Percentiles rank a stretch among this genome's conserved stretches.
phyloP scores from a whole-genome alignment of 1,139 yeast genomes.

The Pichia terricola region DNA sequence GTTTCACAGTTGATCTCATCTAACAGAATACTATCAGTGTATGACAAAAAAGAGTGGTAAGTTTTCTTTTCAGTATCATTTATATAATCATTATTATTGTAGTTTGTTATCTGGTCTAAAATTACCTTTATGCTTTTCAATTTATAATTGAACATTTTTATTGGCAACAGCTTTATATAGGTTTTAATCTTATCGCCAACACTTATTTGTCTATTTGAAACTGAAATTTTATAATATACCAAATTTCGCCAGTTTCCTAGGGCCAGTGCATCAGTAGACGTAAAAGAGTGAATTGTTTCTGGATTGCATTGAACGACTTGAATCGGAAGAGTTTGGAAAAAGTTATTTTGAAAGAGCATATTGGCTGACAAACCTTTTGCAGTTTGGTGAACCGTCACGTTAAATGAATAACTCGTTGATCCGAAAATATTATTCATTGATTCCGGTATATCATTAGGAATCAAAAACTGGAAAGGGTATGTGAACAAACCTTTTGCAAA shows the following conservation, averaged over 20 bases:
- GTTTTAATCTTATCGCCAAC: constrained; percentile 14
- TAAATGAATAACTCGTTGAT: constrained; percentile 7
- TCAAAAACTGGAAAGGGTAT: constrained; percentile 12
- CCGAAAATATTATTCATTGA: constrained; percentile 11
- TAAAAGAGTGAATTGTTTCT: constrained; percentile 1
- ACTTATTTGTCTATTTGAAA: constrained; percentile 13
- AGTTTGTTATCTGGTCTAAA: constrained; percentile 14
- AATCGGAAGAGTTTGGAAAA: constrained; percentile 3
- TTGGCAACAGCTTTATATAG: constrained; percentile 19
- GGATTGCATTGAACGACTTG: constrained; percentile 13
- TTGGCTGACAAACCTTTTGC: constrained; percentile 2
- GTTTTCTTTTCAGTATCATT: not conserved
- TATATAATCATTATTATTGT: constrained; percentile 2
- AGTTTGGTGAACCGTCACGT: constrained; percentile 6
- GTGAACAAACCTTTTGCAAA: constrained; percentile 11
- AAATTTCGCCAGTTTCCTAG: constrained; percentile 25
- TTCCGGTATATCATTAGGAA: constrained; percentile 10
- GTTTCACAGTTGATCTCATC: constrained; percentile 5
- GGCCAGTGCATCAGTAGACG: constrained; percentile 14
- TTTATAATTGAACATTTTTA: constrained; percentile 11
- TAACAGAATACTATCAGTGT: constrained; percentile 14
- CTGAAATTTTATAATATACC: constrained; percentile 17
- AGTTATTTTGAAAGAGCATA: constrained; percentile 1
- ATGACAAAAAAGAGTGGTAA: constrained; percentile 5
- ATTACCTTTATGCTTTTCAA: constrained; percentile 9